Evolutionary conservation across 352 stramenopile genomes (phyloP).

Genomic region (Phytophthora vignae): DNA sequence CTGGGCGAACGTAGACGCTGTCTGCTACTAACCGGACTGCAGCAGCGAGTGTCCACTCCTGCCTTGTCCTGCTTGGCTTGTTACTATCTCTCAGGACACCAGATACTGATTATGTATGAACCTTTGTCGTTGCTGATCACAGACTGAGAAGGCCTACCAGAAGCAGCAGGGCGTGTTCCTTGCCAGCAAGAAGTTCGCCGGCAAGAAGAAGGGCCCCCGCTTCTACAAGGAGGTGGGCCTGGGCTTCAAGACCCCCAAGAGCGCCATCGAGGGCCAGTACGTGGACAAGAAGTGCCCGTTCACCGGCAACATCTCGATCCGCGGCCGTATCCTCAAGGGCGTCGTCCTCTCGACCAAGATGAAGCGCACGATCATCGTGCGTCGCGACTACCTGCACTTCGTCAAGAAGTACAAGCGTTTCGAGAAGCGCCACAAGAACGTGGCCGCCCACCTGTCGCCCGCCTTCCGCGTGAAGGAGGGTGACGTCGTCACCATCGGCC

Average conservation of each 20-base stretch:
- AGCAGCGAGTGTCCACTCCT: conserved; percentile 1
- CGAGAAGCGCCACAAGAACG: conserved; percentile 99
- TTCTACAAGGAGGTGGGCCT: conserved; percentile 98
- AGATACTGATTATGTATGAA: too few relatives aligned
- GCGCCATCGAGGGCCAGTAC: conserved; percentile 95
- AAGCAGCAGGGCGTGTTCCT: conserved; percentile 99
- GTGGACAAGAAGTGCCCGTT: conserved; percentile 99
- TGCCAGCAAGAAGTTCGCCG: conserved; percentile 95
- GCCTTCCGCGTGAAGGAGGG: conserved; percentile 99
- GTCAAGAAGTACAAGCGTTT: conserved; percentile 99
- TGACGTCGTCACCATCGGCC: conserved; percentile 99
- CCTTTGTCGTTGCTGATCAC: conserved; percentile 18
- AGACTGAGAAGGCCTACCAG: conserved; percentile 99
- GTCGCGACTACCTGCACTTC: conserved; percentile 99
- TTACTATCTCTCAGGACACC: too few relatives aligned
- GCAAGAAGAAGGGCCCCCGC: conserved; percentile 95
- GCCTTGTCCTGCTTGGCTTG: neutral
- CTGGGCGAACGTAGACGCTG: conserved; percentile 23
- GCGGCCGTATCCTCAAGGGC: conserved; percentile 98
- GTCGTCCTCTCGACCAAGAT: conserved; percentile 99
- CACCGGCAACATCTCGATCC: conserved; percentile 99
- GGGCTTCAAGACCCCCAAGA: conserved; percentile 99
- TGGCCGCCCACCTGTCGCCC: conserved; percentile 98
- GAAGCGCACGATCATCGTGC: conserved; percentile 99
- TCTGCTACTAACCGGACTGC: conserved; percentile 20